phyloP scores from a whole-genome alignment of 768 basidiomycete genomes.

The Phlebiopsis gigantea region DNA sequence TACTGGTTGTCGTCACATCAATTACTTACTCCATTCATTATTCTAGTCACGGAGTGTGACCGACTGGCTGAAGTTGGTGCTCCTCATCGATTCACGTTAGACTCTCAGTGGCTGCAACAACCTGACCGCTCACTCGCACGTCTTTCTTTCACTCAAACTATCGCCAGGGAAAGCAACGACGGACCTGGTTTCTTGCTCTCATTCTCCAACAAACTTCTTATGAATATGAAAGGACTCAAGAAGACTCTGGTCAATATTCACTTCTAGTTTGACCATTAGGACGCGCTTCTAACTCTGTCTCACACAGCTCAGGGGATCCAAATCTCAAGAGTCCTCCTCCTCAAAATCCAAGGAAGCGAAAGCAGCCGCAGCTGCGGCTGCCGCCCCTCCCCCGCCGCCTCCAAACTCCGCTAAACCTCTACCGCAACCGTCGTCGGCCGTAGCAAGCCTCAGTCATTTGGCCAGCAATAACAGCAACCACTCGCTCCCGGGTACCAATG shows the following conservation, averaged over 20 bases:
- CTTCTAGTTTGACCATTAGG: slow-evolving; percentile 12
- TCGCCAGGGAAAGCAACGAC: not conserved
- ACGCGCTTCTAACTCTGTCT: slow-evolving; percentile 18
- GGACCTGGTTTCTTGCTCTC: not conserved
- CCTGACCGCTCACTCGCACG: slow-evolving; percentile 10
- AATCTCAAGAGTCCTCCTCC: slow-evolving; percentile 56
- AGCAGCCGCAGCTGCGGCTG: slow-evolving; percentile 30
- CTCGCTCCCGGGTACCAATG: slow-evolving; percentile 35
- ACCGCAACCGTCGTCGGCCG: slow-evolving; percentile 43
- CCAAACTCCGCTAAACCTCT: slow-evolving; percentile 63
- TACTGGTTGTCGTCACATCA: not conserved
- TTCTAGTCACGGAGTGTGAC: slow-evolving; percentile 16
- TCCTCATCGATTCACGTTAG: slow-evolving; percentile 35
- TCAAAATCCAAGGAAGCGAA: slow-evolving; percentile 68
- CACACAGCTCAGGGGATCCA: slow-evolving; percentile 61
- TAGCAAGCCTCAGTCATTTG: slow-evolving; percentile 31
- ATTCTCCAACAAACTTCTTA: not conserved
- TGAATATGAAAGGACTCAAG: slow-evolving; percentile 80
- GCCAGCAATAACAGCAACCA: slow-evolving; percentile 35
- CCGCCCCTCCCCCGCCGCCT: slow-evolving; percentile 53
- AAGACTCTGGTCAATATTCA: slow-evolving; percentile 59
- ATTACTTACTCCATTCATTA: not conserved
- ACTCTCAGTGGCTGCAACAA: slow-evolving; percentile 18
- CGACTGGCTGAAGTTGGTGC: slow-evolving; percentile 20
- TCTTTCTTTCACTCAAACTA: not conserved